Percentiles rank a stretch among this genome's conserved stretches.
These are phyloP conservation scores for Spencermartinsiella ligniputridi DNA, from an alignment of 1,139 yeast species.

Conservation along the genomic window DNA sequence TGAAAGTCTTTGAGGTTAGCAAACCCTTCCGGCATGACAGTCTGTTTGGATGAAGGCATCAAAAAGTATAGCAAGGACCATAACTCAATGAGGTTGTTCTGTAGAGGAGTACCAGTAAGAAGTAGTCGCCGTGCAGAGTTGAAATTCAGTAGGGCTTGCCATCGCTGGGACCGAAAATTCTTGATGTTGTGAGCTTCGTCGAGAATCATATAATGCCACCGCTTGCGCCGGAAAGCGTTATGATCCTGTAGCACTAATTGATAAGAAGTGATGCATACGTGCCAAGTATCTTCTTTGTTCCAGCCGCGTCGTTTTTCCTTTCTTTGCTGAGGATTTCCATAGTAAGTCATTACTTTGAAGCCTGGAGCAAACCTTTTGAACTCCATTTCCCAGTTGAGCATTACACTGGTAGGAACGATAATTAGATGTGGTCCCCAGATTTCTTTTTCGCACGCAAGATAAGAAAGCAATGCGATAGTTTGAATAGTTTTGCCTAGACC, in stretches of 20 bases:
- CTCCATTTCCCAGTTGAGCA: constrained; percentile 99
- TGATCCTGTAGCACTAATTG: constrained; percentile 97
- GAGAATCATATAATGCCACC: constrained; percentile 93
- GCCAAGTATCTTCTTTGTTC: constrained; percentile 95
- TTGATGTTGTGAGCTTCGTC: constrained; percentile 99
- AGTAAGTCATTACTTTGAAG: constrained; percentile 88
- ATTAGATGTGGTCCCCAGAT: constrained; percentile 98
- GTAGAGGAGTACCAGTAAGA: constrained; percentile 93
- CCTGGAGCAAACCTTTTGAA: constrained; percentile 98
- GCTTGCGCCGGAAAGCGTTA: constrained; percentile 83
- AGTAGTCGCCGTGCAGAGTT: constrained; percentile 84
- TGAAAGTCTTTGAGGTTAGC: constrained; percentile 95
- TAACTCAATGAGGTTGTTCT: constrained; percentile 84
- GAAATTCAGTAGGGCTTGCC: constrained; percentile 94
- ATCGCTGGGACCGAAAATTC: constrained; percentile 90
- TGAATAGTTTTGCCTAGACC: constrained; percentile 98
- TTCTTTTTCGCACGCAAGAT: constrained; percentile 88
- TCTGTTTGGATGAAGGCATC: constrained; percentile 83
- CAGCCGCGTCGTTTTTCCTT: constrained; percentile 95
- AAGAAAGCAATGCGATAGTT: constrained; percentile 80
- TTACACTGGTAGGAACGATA: constrained; percentile 97
- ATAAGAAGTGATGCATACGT: constrained; percentile 94
- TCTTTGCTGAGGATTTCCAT: constrained; percentile 97
- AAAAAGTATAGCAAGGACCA: constrained; percentile 92
- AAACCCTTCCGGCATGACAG: constrained; percentile 88